Evolutionary conservation across 2,329 filamentous ascomycete genomes (phyloP), one percentile per base, ranked within the genome.

Genomic region (Beauveria scarabaeidicola): DNA sequence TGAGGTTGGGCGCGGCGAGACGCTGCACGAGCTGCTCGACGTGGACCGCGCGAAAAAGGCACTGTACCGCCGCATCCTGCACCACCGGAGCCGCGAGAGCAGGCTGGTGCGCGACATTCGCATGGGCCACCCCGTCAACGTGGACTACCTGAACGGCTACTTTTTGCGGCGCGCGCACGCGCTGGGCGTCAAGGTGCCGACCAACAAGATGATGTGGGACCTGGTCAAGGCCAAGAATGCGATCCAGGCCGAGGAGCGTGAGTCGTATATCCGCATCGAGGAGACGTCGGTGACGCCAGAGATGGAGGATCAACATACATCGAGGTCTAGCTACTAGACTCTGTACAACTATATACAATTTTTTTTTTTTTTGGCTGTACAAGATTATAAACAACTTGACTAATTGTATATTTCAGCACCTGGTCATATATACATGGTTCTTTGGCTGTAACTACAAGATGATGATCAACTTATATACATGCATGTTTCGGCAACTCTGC

Each of bases 71-170:
- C 65, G 66, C 21, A 72, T 74, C 19, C 61, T 66, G 19, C 69
- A 66, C 27, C 73, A 81, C 59, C 83, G 85, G 55, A 75, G 79
- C 6, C 72, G 73, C 9, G 66, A 71, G 46, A 89, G 84, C 66
- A 81, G 78, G 21, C 91, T 96, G 84, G 75, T 89, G 6, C 79
- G 81, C 57, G 84, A 87, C 66, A 76, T 92, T 13, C 74, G 82
- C 11, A 70, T 73, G 1, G 87, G 89, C 1, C 74, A 75, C 62
- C 74, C 78, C 61, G 91, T 90, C 0, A 91, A 96, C 67, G 82
- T 97, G 44, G 84, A 92, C 50, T 96, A 87, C 67, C 82, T 93
- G 65, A 97, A 95, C 70, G 93, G 92, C 0, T 99, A 93, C 74
- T 88, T 99, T 61, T 79, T 95, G 36, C 80, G 77, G 54, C 81